These are phyloP conservation scores for Spirogloea muscicola DNA, from an alignment of 139 green algal genomes.

Conservation along the genomic window DNA sequence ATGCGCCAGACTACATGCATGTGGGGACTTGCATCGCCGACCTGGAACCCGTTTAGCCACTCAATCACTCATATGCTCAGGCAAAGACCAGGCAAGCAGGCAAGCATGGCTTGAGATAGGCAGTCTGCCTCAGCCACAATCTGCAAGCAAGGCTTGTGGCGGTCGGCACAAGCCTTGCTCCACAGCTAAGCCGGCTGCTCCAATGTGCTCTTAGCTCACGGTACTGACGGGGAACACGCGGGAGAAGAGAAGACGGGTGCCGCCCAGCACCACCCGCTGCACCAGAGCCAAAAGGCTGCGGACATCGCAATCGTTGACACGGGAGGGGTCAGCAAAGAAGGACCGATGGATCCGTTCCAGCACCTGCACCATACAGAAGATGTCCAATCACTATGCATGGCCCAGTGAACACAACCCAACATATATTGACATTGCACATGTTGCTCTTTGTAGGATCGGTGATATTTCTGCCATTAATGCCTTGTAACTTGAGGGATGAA, in stretches of 20 bases:
- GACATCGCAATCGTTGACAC: not conserved
- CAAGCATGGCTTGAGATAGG: not conserved
- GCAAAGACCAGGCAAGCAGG: not conserved
- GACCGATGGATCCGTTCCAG: conserved; percentile 31
- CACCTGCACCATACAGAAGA: too few species aligned
- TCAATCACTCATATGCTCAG: not conserved
- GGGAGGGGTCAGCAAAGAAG: conserved; percentile 15
- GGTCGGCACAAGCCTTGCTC: not conserved
- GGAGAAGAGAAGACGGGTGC: conserved; percentile 70
- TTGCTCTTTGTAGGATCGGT: too few species aligned
- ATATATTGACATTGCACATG: too few species aligned
- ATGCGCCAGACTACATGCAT: conserved; percentile 75
- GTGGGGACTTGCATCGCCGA: conserved; percentile 18
- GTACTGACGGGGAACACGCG: conserved; percentile 63
- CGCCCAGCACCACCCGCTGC: conserved; percentile 51
- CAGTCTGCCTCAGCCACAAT: not conserved
- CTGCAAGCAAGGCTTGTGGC: not conserved
- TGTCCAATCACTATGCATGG: too few species aligned
- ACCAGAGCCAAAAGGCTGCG: conserved; percentile 43
- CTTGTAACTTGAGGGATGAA: conserved; percentile 1
- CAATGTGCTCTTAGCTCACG: not conserved
- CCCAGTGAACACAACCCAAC: too few species aligned
- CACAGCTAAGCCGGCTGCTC: not conserved
- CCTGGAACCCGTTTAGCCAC: not conserved
- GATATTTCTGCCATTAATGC: too few species aligned